Conservation (phyloP, 2,329 filamentous ascomycete genomes). For the Cercospora canescens region DNA sequence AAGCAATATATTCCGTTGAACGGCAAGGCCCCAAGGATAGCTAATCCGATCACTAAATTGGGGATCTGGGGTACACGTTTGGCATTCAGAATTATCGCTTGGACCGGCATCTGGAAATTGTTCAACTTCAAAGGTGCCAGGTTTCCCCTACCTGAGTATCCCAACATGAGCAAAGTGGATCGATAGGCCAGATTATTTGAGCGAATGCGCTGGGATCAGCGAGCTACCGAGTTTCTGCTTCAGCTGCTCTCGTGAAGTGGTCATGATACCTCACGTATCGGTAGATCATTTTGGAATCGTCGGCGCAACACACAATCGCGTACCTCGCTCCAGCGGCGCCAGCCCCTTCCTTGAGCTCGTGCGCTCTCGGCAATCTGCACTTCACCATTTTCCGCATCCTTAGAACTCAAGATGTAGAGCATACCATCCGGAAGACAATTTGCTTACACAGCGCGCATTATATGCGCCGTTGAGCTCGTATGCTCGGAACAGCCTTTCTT, state of each 20-base stretch:
- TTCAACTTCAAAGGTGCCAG: not conserved
- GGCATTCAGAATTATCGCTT: constrained; percentile 8
- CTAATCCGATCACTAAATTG: constrained; percentile 20
- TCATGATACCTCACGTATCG: too few species aligned
- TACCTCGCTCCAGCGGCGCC: too few species aligned
- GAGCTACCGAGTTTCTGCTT: not conserved
- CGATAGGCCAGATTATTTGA: not conserved
- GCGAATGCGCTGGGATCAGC: not conserved
- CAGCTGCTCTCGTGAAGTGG: not conserved
- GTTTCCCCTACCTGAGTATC: constrained; percentile 10
- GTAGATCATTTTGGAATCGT: too few species aligned
- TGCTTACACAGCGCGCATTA: too few species aligned
- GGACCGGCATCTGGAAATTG: constrained; percentile 13
- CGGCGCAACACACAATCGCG: too few species aligned
- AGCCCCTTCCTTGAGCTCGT: too few species aligned
- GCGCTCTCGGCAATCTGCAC: too few species aligned
- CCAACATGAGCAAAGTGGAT: not conserved
- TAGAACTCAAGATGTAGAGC: too few species aligned
- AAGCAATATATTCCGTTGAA: constrained; percentile 29
- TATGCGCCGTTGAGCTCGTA: too few species aligned
- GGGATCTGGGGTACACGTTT: constrained; percentile 9
- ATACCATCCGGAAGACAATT: too few species aligned
- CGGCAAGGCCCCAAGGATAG: constrained; percentile 19
- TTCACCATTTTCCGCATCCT: too few species aligned
- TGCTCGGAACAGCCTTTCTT: too few species aligned